Evolutionary conservation across 164 flowering plant genomes (phyloP).

Genomic region (Dillenia turbinata): DNA sequence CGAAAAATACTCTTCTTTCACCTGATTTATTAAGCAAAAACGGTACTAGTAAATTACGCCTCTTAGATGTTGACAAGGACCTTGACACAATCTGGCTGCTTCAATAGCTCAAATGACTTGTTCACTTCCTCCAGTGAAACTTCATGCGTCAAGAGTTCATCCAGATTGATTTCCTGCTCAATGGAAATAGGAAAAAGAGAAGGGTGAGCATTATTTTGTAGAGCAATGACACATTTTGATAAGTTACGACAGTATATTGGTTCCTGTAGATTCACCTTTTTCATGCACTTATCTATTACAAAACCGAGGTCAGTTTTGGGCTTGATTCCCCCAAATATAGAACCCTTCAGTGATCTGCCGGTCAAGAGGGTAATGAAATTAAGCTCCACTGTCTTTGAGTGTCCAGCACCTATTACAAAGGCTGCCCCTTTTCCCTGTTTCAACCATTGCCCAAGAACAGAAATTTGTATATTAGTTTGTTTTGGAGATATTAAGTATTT

Average conservation of each 20-base stretch:
- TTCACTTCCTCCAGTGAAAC: constrained; percentile 32
- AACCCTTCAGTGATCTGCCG: constrained; percentile 41
- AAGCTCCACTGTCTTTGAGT: constrained; percentile 6
- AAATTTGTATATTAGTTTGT: not conserved
- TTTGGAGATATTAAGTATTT: not conserved
- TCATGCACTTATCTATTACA: constrained; percentile 31
- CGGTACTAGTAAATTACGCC: not conserved
- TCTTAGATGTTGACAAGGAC: constrained; percentile 26
- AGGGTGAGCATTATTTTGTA: too few relatives aligned
- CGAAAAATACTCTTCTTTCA: too few relatives aligned
- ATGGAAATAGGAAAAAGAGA: not conserved
- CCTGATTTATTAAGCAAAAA: too few relatives aligned
- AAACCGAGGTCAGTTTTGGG: constrained; percentile 33
- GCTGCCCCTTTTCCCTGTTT: constrained; percentile 37
- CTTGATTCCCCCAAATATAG: constrained; percentile 42
- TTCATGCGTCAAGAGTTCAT: constrained; percentile 39
- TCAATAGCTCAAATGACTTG: constrained; percentile 25
- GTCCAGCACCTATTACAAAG: constrained; percentile 24
- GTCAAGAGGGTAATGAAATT: constrained; percentile 6
- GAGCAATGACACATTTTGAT: too few relatives aligned
- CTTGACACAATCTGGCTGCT: constrained; percentile 37
- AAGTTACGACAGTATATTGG: too few relatives aligned
- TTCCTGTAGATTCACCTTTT: constrained; percentile 23
- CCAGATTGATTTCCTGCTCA: constrained; percentile 37
- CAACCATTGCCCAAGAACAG: not conserved